Percentiles rank a stretch among this genome's conserved stretches.
phyloP scores from a whole-genome alignment of 176 grass and related monocot genomes.

The Urochloa ruziziensis region DNA sequence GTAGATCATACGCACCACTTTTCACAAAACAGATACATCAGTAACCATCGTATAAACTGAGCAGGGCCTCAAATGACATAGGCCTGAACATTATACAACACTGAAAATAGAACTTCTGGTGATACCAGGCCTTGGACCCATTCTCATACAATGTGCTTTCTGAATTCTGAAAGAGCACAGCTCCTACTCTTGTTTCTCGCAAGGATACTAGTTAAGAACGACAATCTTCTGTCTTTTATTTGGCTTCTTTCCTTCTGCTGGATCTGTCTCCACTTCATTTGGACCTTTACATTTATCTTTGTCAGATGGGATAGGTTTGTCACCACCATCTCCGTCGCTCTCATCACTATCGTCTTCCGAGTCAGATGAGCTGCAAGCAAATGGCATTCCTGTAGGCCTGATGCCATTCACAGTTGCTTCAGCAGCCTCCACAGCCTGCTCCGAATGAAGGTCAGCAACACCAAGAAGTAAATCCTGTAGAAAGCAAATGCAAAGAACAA shows the following conservation, averaged over 20 bases:
- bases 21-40: too few species aligned
- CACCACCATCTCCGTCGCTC: slow-evolving; percentile 19
- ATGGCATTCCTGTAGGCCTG: slow-evolving; percentile 35
- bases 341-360: slow-evolving; percentile 46
- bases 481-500: neutral
- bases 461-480: slow-evolving; percentile 86
- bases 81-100: too few species aligned
- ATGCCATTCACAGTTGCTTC: slow-evolving; percentile 55
- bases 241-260: slow-evolving; percentile 34
- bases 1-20: too few species aligned
- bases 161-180: neutral
- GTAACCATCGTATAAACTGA: too few species aligned
- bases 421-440: slow-evolving; percentile 73
- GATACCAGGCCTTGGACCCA: too few species aligned
- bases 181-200: neutral
- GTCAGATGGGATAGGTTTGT: neutral
- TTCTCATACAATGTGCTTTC: neutral
- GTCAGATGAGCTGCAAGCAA: slow-evolving; percentile 44
- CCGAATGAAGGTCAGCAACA: slow-evolving; percentile 70
- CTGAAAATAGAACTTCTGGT: too few species aligned
- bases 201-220: slow-evolving; percentile 51
- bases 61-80: too few species aligned
- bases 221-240: slow-evolving; percentile 81
- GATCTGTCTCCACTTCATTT: neutral
- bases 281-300: slow-evolving; percentile 27